phyloP scores from a whole-genome alignment of 1,139 yeast genomes.

The Yamadazyma aaseri region DNA sequence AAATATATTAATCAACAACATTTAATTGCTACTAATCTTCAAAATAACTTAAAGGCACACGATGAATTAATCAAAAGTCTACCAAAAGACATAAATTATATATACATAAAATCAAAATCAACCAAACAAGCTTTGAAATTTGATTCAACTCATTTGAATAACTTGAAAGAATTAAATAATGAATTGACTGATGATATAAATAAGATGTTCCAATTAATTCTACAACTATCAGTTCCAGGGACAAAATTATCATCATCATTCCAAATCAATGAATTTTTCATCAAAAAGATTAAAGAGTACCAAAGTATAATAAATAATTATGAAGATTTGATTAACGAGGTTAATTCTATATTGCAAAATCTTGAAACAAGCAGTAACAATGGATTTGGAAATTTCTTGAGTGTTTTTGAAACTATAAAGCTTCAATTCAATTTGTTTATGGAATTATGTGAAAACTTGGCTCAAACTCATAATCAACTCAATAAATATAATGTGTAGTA shows the following conservation, averaged over 20 bases:
- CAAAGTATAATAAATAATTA: constrained; percentile 65
- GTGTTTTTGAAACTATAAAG: constrained; percentile 64
- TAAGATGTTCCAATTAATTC: constrained; percentile 62
- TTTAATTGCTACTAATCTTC: constrained; percentile 75
- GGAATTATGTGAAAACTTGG: constrained; percentile 88
- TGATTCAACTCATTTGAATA: constrained; percentile 35
- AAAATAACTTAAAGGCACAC: constrained; percentile 63
- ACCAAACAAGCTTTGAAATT: constrained; percentile 65
- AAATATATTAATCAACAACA: constrained; percentile 82
- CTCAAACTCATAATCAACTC: constrained; percentile 76
- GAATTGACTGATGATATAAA: constrained; percentile 71
- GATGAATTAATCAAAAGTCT: constrained; percentile 71
- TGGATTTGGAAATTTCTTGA: constrained; percentile 53
- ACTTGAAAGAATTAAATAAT: constrained; percentile 42
- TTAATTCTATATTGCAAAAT: constrained; percentile 49
- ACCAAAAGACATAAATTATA: constrained; percentile 78
- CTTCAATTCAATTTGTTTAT: constrained; percentile 84
- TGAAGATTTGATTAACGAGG: constrained; percentile 72
- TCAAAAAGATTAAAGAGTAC: constrained; percentile 64
- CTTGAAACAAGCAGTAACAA: constrained; percentile 46
- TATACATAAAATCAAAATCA: constrained; percentile 60
- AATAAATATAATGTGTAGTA: constrained; percentile 15
- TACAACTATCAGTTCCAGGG: constrained; percentile 68
- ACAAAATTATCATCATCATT: constrained; percentile 58
- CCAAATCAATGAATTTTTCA: constrained; percentile 47